Conservation (phyloP, 306 rosid species). For the Notholithocarpus densiflorus region DNA sequence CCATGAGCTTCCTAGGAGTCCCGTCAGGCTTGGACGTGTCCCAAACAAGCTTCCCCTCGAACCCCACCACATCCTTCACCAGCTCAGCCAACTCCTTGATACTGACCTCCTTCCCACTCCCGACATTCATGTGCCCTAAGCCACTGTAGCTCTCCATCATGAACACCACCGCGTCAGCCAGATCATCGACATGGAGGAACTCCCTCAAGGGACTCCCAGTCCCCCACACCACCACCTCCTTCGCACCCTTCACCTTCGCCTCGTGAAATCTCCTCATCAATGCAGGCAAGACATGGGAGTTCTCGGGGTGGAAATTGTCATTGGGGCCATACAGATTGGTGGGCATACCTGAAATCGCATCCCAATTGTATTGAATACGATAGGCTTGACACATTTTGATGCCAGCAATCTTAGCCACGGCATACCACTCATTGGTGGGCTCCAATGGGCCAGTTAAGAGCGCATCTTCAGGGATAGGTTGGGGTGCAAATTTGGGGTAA, state of each 20-base stretch:
- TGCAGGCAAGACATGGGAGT: constrained; percentile 89
- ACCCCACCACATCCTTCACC: constrained; percentile 91
- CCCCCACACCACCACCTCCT: constrained; percentile 98
- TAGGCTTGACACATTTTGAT: constrained; percentile 97
- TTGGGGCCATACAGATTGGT: constrained; percentile 83
- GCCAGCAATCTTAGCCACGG: constrained; percentile 91
- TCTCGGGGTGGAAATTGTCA: constrained; percentile 88
- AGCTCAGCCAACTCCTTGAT: constrained; percentile 83
- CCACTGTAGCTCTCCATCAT: constrained; percentile 78
- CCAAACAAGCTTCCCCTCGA: constrained; percentile 88
- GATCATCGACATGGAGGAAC: constrained; percentile 88
- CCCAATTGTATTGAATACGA: constrained; percentile 75
- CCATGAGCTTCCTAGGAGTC: constrained; percentile 96
- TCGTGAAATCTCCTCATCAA: constrained; percentile 93
- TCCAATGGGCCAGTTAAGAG: constrained; percentile 81
- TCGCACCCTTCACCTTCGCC: constrained; percentile 67
- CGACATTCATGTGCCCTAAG: constrained; percentile 76
- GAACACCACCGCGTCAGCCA: constrained; percentile 76
- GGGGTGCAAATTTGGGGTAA: constrained; percentile 95
- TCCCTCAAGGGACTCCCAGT: constrained; percentile 90
- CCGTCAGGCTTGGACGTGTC: constrained; percentile 89
- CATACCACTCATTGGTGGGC: constrained; percentile 98
- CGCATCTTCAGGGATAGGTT: constrained; percentile 79
- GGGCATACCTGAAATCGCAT: constrained; percentile 98
- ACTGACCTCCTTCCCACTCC: constrained; percentile 90